Conservation (phyloP, 148 eudicot genomes). For the Arbutus unedo region DNA sequence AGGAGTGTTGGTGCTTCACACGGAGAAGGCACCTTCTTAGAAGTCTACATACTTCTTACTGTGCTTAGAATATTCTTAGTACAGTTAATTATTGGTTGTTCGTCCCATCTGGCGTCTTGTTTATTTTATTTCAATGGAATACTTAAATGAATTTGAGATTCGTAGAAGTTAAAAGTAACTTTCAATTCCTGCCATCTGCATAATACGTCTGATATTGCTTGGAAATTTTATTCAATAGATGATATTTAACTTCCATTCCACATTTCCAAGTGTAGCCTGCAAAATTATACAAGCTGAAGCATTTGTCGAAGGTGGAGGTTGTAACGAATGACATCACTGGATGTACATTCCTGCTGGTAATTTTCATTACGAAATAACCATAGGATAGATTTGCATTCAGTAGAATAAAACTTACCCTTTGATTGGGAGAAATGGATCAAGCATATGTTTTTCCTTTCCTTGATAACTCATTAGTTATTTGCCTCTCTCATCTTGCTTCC, state of each 20-base stretch:
- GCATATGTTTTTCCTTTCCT: not conserved
- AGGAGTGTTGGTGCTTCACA: not conserved
- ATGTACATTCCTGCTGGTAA: slow-evolving; percentile 84
- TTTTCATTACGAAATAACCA: slow-evolving; percentile 14
- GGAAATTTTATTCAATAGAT: not conserved
- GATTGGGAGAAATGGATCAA: not conserved
- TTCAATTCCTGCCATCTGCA: not conserved
- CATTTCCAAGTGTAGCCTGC: slow-evolving; percentile 58
- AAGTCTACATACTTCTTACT: not conserved
- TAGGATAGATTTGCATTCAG: not conserved
- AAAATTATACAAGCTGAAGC: slow-evolving; percentile 85
- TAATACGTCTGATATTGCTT: slow-evolving; percentile 2
- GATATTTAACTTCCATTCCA: not conserved
- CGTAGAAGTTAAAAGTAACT: not conserved
- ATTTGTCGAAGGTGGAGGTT: slow-evolving; percentile 90
- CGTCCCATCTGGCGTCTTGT: not conserved
- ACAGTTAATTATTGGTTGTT: not conserved
- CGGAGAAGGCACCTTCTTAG: not conserved
- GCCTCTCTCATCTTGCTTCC: not conserved
- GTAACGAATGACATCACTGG: slow-evolving; percentile 81
- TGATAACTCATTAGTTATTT: not conserved
- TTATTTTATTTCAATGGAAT: slow-evolving; percentile 7
- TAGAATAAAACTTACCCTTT: not conserved
- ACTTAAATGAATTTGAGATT: not conserved
- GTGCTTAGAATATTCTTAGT: not conserved